Evolutionary conservation across 2,329 filamentous ascomycete genomes (phyloP).

Genomic region (Neofusicoccum cordaticola): DNA sequence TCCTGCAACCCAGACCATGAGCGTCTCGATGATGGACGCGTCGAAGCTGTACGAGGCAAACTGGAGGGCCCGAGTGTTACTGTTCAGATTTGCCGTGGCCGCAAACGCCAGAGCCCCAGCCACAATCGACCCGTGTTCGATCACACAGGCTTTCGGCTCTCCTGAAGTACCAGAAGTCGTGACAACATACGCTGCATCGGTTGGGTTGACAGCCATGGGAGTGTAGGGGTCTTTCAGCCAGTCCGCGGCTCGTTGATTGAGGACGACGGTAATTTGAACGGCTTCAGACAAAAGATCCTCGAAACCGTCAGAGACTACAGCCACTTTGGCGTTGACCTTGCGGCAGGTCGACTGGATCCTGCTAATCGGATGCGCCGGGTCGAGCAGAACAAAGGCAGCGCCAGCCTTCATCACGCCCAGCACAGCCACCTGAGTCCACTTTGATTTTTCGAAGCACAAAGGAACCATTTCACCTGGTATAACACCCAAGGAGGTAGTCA

Average conservation of each 20-base stretch:
- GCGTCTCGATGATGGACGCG: conserved; percentile 34
- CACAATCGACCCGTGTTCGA: conserved; percentile 27
- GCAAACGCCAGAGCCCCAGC: conserved; percentile 25
- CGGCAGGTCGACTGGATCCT: conserved; percentile 18
- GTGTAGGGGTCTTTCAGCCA: too few species aligned
- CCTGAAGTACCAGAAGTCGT: conserved; percentile 38
- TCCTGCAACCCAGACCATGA: conserved; percentile 31
- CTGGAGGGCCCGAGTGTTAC: neutral
- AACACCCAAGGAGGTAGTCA: conserved; percentile 30
- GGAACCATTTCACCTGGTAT: conserved; percentile 6
- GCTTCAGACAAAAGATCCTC: neutral
- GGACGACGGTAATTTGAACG: neutral
- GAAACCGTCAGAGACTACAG: conserved; percentile 26
- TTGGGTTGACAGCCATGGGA: neutral
- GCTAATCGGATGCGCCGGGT: conserved; percentile 20
- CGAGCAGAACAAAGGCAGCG: conserved; percentile 25
- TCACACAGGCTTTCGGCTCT: conserved; percentile 29
- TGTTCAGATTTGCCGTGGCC: conserved; percentile 18
- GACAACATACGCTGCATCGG: conserved; percentile 22
- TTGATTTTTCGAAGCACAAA: conserved; percentile 9
- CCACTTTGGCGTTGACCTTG: conserved; percentile 30
- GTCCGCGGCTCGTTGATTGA: neutral
- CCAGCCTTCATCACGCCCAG: conserved; percentile 36
- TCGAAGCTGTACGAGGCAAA: conserved; percentile 26
- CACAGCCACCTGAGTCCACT: conserved; percentile 33